Percentiles rank a stretch among this genome's conserved stretches.
Evolutionary conservation across 495 filamentous ascomycete species (phyloP).

Genomic region (Neurospora sp.): DNA sequence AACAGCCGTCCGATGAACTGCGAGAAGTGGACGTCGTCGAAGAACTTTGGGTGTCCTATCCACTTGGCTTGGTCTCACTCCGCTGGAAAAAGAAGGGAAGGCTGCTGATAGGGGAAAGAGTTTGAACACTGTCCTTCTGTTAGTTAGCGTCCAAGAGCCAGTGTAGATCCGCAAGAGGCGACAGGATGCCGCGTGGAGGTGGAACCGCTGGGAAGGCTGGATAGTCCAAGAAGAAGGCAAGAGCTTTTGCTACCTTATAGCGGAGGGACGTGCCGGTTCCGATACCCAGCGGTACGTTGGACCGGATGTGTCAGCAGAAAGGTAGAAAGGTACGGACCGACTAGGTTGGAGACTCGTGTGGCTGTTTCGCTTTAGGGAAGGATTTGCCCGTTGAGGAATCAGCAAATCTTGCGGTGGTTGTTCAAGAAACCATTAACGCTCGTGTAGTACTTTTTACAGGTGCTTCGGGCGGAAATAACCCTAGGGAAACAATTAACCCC

Average conservation of each 20-base stretch:
- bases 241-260: neutral
- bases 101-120: neutral
- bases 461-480: neutral
- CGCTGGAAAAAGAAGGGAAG: neutral
- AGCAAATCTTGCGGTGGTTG: too few species aligned
- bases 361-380: neutral
- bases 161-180: slow-evolving; percentile 1
- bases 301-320: neutral
- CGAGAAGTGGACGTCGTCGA: neutral
- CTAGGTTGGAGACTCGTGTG: neutral
- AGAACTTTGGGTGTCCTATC: neutral
- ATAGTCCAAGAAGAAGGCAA: neutral
- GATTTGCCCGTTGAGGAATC: neutral
- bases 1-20: slow-evolving; percentile 5
- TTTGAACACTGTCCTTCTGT: neutral
- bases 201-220: slow-evolving; percentile 6
- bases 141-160: neutral
- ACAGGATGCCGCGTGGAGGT: slow-evolving; percentile 13
- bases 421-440: too few species aligned
- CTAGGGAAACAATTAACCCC: neutral
- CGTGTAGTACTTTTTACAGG: neutral
- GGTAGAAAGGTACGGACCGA: neutral
- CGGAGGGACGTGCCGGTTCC: slow-evolving; percentile 11
- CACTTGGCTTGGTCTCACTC: neutral
- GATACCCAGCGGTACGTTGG: slow-evolving; percentile 2